Conservation (phyloP, 805 yeast genomes). For the Candida coquimbonensis region DNA sequence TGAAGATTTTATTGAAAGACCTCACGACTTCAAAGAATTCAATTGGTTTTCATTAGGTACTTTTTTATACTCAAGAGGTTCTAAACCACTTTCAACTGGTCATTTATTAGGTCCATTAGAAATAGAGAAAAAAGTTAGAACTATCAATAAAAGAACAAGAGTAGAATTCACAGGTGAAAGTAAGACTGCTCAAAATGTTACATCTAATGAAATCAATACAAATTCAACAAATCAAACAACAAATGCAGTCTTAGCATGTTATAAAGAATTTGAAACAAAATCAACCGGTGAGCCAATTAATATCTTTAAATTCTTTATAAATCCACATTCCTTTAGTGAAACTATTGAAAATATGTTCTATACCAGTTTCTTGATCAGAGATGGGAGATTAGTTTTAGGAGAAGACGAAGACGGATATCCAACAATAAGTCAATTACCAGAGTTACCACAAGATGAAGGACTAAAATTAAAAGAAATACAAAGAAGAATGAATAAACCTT, state of each 20-base stretch:
- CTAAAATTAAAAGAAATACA: slow-evolving; percentile 20
- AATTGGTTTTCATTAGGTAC: slow-evolving; percentile 59
- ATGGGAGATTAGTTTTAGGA: slow-evolving; percentile 55
- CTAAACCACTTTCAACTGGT: slow-evolving; percentile 43
- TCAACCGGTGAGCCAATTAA: slow-evolving; percentile 37
- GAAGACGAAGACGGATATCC: slow-evolving; percentile 44
- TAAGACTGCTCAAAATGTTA: slow-evolving; percentile 49
- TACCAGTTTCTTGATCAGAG: slow-evolving; percentile 72
- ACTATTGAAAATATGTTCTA: slow-evolving; percentile 81
- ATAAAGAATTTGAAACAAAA: slow-evolving; percentile 29
- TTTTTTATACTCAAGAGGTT: slow-evolving; percentile 39
- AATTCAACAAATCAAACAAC: slow-evolving; percentile 57
- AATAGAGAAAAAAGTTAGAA: slow-evolving; percentile 42
- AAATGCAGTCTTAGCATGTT: slow-evolving; percentile 52
- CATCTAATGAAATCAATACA: slow-evolving; percentile 42
- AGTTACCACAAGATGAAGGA: slow-evolving; percentile 21
- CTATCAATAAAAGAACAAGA: slow-evolving; percentile 29
- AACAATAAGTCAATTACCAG: slow-evolving; percentile 28
- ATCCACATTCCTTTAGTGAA: slow-evolving; percentile 72
- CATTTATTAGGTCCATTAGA: slow-evolving; percentile 69
- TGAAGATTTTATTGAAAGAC: slow-evolving; percentile 19
- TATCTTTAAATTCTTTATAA: slow-evolving; percentile 59
- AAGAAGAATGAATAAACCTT: slow-evolving; percentile 23
- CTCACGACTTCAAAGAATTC: slow-evolving; percentile 35
- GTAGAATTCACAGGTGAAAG: slow-evolving; percentile 36